These are phyloP conservation scores for Cryphonectria radicalis DNA, from an alignment of 2,329 filamentous ascomycete genomes.

Conservation along the genomic window DNA sequence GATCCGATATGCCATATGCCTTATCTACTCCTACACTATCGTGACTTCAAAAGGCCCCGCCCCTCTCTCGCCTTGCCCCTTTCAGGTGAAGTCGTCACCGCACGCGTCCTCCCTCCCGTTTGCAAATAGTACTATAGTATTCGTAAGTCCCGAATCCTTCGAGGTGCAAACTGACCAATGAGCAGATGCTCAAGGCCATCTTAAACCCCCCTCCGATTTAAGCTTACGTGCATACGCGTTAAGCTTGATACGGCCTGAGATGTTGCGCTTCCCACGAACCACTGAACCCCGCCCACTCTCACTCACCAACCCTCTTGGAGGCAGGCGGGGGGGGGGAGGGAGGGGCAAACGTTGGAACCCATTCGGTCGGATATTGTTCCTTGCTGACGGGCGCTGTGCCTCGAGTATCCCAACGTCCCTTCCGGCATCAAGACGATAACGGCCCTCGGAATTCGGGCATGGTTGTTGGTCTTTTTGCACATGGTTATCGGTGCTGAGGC, in stretches of 20 bases:
- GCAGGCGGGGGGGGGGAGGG: not conserved
- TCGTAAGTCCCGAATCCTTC: constrained; percentile 21
- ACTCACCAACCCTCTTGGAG: no score
- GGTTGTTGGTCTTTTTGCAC: not conserved
- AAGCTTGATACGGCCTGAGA: constrained; percentile 19
- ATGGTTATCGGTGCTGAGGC: not conserved
- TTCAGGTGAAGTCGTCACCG: constrained; percentile 21
- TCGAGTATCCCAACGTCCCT: constrained; percentile 18
- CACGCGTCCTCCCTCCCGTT: constrained; percentile 9
- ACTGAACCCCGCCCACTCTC: constrained; percentile 2
- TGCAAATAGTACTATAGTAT: constrained; percentile 10
- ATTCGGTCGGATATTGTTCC: constrained; percentile 28
- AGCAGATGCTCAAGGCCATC: not conserved
- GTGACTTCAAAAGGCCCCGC: no score
- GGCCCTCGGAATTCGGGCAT: constrained; percentile 17
- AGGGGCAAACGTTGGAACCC: constrained; percentile 1
- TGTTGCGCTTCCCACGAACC: not conserved
- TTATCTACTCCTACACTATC: not conserved
- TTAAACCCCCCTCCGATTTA: constrained; percentile 16
- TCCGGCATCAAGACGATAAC: constrained; percentile 16
- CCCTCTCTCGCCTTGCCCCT: not conserved
- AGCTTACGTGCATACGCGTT: constrained; percentile 28
- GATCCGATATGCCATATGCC: not conserved
- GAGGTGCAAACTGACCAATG: constrained; percentile 9
- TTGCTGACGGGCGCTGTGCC: constrained; percentile 21